Evolutionary conservation across 345 rosid genomes (phyloP), one percentile per base, ranked within the genome.

Genomic region (Draba incana): DNA sequence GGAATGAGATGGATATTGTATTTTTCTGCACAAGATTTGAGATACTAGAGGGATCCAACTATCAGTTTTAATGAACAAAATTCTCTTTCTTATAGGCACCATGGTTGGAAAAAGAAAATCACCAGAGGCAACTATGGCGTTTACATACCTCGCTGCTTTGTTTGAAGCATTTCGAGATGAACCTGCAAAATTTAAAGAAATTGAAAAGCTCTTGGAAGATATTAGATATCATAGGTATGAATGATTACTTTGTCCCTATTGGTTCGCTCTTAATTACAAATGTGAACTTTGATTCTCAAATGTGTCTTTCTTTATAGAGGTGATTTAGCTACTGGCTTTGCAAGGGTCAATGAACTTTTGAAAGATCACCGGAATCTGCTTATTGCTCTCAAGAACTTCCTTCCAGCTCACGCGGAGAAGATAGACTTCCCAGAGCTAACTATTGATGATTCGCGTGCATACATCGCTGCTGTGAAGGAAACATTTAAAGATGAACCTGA

Each of bases 141-240:
- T 20, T 20, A 20, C 20, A 20, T 20, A 20, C 20, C 20, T 20
- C 20, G 20, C 20, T 20, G 20, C 20, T 20, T 20, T 20, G 20
- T 20, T 0, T 20, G 20, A 20, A 20, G 24, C 54, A 23, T 61
- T 70, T 43, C 4, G 13, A 9, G 45, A 38, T 61, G 54, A 70
- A 51, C 67, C 60, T 60, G 25, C 4, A 31, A 70, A 61, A 61
- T 20, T 20, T 42, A 4, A 2, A 1, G 61, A 70, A 38, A 61
- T 61, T 52, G 1, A n/a, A 12, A 2, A 9, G n/a, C 13, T 62
- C 55, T 31, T 62, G 62, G 10, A 10, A 2, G 68, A 10, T 61
- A 8, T 2, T 14, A 0, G 0, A 0, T 10, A 1, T 6, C 1
- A 2, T 8, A 50, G 59, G 74, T 69, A 20, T 20, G 20, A 20